phyloP scores from a whole-genome alignment of 2,329 filamentous ascomycete species.

The Diaporthe vaccinii region DNA sequence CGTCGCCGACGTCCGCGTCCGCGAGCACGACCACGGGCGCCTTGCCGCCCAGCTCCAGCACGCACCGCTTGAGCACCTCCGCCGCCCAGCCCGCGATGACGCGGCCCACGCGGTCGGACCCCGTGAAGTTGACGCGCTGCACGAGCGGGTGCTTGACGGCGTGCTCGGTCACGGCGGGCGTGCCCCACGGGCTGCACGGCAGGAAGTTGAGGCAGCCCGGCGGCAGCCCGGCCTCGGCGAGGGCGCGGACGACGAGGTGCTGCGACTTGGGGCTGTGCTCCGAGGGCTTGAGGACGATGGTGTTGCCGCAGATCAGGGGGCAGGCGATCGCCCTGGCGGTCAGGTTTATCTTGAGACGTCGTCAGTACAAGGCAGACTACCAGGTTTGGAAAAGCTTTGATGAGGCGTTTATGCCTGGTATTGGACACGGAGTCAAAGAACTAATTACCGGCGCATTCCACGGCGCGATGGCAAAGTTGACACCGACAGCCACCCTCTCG shows the following conservation, averaged over 20 bases:
- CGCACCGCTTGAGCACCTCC: slow-evolving; percentile 74
- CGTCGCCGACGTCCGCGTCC: slow-evolving; percentile 75
- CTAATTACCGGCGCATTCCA: slow-evolving; percentile 66
- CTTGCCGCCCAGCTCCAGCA: slow-evolving; percentile 80
- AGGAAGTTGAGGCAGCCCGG: slow-evolving; percentile 75
- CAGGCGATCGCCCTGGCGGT: slow-evolving; percentile 56
- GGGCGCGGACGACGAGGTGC: slow-evolving; percentile 67
- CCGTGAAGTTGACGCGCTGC: slow-evolving; percentile 80
- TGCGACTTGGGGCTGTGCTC: slow-evolving; percentile 71
- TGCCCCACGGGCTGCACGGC: slow-evolving; percentile 69
- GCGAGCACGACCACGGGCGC: slow-evolving; percentile 75
- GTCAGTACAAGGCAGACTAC: slow-evolving; percentile 21
- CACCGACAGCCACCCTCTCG: slow-evolving; percentile 77
- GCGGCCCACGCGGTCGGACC: slow-evolving; percentile 73
- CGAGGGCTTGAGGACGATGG: slow-evolving; percentile 73
- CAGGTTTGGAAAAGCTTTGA: background rate
- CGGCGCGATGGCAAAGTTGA: slow-evolving; percentile 77
- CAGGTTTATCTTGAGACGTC: slow-evolving; percentile 42
- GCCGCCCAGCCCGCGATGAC: slow-evolving; percentile 74
- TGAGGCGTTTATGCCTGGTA: too few species aligned
- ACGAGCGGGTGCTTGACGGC: slow-evolving; percentile 73
- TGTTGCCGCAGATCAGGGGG: slow-evolving; percentile 70
- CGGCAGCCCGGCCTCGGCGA: slow-evolving; percentile 76
- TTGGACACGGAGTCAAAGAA: background rate
- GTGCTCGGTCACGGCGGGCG: slow-evolving; percentile 69